Evolutionary conservation across 768 basidiomycete species (phyloP).

Genomic region (Serpula lacrymans): DNA sequence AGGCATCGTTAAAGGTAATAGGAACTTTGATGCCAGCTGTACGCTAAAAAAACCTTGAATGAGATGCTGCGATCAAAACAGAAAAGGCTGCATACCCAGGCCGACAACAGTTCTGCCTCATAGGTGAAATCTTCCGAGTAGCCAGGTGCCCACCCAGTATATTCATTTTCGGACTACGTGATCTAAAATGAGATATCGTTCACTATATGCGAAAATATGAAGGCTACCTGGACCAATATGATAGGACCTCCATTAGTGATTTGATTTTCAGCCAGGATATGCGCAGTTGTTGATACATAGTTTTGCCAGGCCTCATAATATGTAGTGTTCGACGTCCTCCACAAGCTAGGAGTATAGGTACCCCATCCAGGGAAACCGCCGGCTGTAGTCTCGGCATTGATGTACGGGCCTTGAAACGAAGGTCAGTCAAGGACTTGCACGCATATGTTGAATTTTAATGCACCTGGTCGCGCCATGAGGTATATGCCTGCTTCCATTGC

Average conservation of each 20-base stretch:
- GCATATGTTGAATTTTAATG: background rate
- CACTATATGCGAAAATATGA: constrained; percentile 3
- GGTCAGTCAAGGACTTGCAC: too few relatives aligned
- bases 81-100: constrained; percentile 19
- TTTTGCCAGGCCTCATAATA: constrained; percentile 52
- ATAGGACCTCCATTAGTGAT: constrained; percentile 60
- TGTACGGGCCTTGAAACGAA: constrained; percentile 19
- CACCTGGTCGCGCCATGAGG: constrained; percentile 24
- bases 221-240: constrained; percentile 28
- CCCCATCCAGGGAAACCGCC: constrained; percentile 56
- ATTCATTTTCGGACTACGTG: constrained; percentile 57
- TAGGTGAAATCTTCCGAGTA: constrained; percentile 40
- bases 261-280: constrained; percentile 51
- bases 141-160: constrained; percentile 33
- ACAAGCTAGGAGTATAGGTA: constrained; percentile 46
- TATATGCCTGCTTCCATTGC: constrained; percentile 25
- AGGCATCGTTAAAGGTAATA: constrained; percentile 45
- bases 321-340: constrained; percentile 47
- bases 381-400: constrained; percentile 31
- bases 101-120: constrained; percentile 34
- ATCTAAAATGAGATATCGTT: constrained; percentile 33
- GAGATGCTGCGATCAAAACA: background rate
- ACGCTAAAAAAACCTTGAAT: constrained; percentile 24
- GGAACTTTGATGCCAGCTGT: constrained; percentile 44
- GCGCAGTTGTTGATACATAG: constrained; percentile 49